Percentiles rank a stretch among this genome's conserved stretches.
These are phyloP conservation scores for Tricholoma saponaceum DNA, from an alignment of 768 basidiomycete species.

Conservation along the genomic window DNA sequence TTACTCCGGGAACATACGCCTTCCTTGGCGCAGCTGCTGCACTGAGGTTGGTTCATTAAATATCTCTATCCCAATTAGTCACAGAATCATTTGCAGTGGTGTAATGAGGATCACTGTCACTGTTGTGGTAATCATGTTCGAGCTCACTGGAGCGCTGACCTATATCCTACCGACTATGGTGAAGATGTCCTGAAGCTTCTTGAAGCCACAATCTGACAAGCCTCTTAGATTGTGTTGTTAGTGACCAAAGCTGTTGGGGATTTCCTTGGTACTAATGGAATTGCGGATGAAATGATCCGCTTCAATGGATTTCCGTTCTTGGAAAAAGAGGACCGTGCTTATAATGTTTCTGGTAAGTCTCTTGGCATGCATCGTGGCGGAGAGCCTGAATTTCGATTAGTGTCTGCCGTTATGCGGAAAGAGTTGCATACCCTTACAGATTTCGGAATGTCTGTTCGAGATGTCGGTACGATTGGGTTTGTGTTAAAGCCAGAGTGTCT, in stretches of 20 bases:
- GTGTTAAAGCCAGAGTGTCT: not conserved
- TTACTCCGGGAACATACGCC: slow-evolving; percentile 98
- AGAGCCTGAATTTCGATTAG: slow-evolving; percentile 33
- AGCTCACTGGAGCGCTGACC: slow-evolving; percentile 93
- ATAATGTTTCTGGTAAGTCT: slow-evolving; percentile 79
- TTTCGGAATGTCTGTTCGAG: slow-evolving; percentile 68
- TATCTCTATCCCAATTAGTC: not conserved
- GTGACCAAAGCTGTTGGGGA: slow-evolving; percentile 98
- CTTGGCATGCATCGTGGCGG: not conserved
- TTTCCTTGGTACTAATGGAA: slow-evolving; percentile 87
- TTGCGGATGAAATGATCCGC: slow-evolving; percentile 94
- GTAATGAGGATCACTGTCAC: slow-evolving; percentile 97
- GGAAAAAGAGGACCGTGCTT: slow-evolving; percentile 92
- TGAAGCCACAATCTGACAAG: slow-evolving; percentile 4
- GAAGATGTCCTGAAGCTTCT: slow-evolving; percentile 12
- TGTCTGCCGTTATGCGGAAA: slow-evolving; percentile 86
- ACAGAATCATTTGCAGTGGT: slow-evolving; percentile 49
- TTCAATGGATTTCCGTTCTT: slow-evolving; percentile 98
- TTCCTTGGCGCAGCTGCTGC: slow-evolving; percentile 96
- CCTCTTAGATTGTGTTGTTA: slow-evolving; percentile 80
- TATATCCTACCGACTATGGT: slow-evolving; percentile 99
- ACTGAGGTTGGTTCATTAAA: slow-evolving; percentile 52
- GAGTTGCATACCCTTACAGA: slow-evolving; percentile 72
- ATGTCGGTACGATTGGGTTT: slow-evolving; percentile 62
- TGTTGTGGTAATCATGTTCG: slow-evolving; percentile 99